A percentile compares a stretch with the other conserved stretches of the same genome.
Conservation (phyloP, 1,284 basidiomycete species). For the Apiotrichum mycotoxinovorans region DNA sequence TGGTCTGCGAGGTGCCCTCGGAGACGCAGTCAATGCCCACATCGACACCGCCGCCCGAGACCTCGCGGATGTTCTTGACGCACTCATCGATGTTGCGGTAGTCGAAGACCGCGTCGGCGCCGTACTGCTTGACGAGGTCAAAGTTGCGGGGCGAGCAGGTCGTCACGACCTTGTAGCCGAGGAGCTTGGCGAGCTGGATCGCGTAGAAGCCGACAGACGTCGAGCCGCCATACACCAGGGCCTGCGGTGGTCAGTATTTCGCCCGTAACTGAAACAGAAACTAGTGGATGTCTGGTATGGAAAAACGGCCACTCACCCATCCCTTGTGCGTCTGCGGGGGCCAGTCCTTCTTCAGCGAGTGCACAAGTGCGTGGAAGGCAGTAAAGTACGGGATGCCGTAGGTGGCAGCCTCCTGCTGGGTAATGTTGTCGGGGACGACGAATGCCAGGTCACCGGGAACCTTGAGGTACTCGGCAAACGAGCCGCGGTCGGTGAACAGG, state of each 20-base stretch:
- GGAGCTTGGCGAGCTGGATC: conserved; percentile 51
- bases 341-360: conserved; percentile 11
- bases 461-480: conserved; percentile 52
- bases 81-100: conserved; percentile 30
- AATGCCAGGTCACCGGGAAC: conserved; percentile 27
- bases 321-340: conserved; percentile 15
- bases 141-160: conserved; percentile 51
- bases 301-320: conserved; percentile 26
- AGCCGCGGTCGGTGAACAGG: conserved; percentile 40
- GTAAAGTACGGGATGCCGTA: conserved; percentile 45
- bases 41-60: conserved; percentile 34
- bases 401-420: conserved; percentile 50
- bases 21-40: conserved; percentile 40
- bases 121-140: conserved; percentile 50
- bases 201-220: conserved; percentile 53
- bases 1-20: conserved; percentile 26
- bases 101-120: conserved; percentile 49
- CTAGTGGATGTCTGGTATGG: no score
- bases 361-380: conserved; percentile 19
- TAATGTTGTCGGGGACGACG: conserved; percentile 25
- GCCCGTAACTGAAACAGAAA: no score
- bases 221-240: conserved; percentile 53
- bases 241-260: no score
- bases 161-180: conserved; percentile 52
- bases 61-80: conserved; percentile 12